Base-by-base conservation (phyloP, 306 rosid genomes). In the Ziziphus jujuba region DNA sequence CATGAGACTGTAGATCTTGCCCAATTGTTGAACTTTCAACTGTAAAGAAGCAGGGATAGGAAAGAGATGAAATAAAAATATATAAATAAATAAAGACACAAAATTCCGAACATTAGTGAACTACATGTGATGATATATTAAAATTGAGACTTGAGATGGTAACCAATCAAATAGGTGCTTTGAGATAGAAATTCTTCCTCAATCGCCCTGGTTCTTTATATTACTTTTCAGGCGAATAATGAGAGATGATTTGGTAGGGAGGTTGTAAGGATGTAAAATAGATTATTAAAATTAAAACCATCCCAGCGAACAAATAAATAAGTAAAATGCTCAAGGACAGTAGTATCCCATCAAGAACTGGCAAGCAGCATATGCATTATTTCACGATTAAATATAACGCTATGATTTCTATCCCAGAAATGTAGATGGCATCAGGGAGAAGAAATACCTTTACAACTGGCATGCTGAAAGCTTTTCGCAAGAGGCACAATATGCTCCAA, bases 391-490 rank as follows among this genome's bases (percentile, higher is more conserved):
- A 28, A 28, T 28, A 28, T 28, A 28, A 2, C 4, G 33, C 33
- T 28, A 4, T 4, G 33, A 28, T 28, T 28, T 28, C 33, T 28
- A 28, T 28, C 33, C 33, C 2, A 28, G 3, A 28, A 28, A 4
- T n/a, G 4, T 28, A 28, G 33, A 28, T 28, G 4, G 33, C 33
- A 28, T 28, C 33, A 28, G 4, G 33, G 33, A 28, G 33, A 28
- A 28, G 33, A 52, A 25, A 71, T 83, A 90, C 98, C 98, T 86
- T 88, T 83, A 58, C 47, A 68, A 74, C 91, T 78, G 73, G 95
- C 96, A 61, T 63, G 72, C 81, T 80, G 79, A 77, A 93, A 88
- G 76, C 89, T 81, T 67, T 85, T 90, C 14, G 96, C 98, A 80
- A 93, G 98, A 56, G 96, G 95, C 80, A 83, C 56, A 56, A 93